These are phyloP conservation scores for Neurospora terricola DNA, from an alignment of 495 filamentous ascomycete species.

Conservation along the genomic window DNA sequence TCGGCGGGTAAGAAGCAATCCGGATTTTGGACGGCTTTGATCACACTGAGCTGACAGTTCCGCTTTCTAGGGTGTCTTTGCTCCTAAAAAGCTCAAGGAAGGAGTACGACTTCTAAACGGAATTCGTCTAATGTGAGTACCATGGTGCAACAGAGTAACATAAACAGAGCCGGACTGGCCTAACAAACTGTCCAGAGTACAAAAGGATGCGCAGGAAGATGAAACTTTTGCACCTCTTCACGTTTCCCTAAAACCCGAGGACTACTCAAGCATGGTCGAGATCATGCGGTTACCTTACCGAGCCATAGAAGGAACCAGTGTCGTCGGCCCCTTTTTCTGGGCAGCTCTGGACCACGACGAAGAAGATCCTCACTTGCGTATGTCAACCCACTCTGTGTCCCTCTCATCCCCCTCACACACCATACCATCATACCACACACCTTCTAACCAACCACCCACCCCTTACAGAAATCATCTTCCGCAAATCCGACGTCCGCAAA, in stretches of 20 bases:
- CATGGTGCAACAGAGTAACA: neutral
- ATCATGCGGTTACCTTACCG: constrained; percentile 38
- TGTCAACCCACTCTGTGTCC: neutral
- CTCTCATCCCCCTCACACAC: neutral
- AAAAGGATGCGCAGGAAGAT: constrained; percentile 37
- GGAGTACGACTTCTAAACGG: constrained; percentile 33
- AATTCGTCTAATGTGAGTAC: constrained; percentile 39
- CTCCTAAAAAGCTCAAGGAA: constrained; percentile 26
- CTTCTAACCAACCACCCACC: neutral
- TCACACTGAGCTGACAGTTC: neutral
- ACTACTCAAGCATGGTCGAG: constrained; percentile 35
- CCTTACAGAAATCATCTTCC: constrained; percentile 39
- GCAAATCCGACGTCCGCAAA: constrained; percentile 48
- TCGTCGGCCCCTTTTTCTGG: constrained; percentile 50
- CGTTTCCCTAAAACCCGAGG: constrained; percentile 30
- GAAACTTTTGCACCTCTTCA: constrained; percentile 42
- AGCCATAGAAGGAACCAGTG: constrained; percentile 39
- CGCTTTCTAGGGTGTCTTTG: constrained; percentile 36
- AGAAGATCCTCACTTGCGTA: constrained; percentile 41
- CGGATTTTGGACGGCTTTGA: neutral
- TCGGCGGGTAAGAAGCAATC: constrained; percentile 28
- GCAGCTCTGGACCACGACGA: constrained; percentile 41
- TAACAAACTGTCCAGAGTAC: constrained; percentile 27
- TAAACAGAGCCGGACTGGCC: neutral
- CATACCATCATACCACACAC: neutral